Conservation (phyloP, 2,329 filamentous ascomycete species). For the Fusarium sp. region DNA sequence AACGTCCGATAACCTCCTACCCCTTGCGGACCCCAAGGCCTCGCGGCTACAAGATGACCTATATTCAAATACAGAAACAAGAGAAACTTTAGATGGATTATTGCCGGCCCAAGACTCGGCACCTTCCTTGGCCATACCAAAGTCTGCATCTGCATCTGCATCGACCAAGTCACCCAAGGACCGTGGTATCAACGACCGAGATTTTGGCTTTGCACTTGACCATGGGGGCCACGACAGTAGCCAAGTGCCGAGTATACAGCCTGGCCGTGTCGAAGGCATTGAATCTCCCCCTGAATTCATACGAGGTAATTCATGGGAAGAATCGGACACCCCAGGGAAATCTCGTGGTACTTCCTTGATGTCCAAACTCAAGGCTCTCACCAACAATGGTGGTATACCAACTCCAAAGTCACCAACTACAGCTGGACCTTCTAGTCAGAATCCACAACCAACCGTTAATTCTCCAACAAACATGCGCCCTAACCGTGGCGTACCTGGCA, state of each 20-base stretch:
- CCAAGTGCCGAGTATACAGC: constrained; percentile 72
- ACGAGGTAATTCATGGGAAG: constrained; percentile 72
- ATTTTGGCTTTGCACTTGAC: constrained; percentile 26
- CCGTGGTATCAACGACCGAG: constrained; percentile 34
- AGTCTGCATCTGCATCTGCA: constrained; percentile 33
- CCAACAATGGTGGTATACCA: constrained; percentile 61
- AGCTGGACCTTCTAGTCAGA: constrained; percentile 46
- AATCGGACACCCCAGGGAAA: constrained; percentile 67
- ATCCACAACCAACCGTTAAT: constrained; percentile 53
- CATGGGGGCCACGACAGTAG: constrained; percentile 27
- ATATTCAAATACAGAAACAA: constrained; percentile 24
- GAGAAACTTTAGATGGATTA: constrained; percentile 14
- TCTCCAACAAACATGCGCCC: constrained; percentile 59
- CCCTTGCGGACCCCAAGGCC: constrained; percentile 34
- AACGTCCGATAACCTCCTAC: constrained; percentile 35
- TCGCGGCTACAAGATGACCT: constrained; percentile 3
- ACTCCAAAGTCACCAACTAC: constrained; percentile 53
- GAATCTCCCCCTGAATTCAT: constrained; percentile 62
- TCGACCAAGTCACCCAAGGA: constrained; percentile 39
- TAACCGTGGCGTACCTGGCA: constrained; percentile 61
- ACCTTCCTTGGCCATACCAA: constrained; percentile 30
- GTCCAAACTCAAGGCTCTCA: constrained; percentile 79
- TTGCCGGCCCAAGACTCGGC: constrained; percentile 15
- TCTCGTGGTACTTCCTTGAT: constrained; percentile 74
- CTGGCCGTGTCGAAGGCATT: constrained; percentile 65